Base-by-base conservation (phyloP, 2,329 filamentous ascomycete species). In the Neocatenulostroma microsporum region DNA sequence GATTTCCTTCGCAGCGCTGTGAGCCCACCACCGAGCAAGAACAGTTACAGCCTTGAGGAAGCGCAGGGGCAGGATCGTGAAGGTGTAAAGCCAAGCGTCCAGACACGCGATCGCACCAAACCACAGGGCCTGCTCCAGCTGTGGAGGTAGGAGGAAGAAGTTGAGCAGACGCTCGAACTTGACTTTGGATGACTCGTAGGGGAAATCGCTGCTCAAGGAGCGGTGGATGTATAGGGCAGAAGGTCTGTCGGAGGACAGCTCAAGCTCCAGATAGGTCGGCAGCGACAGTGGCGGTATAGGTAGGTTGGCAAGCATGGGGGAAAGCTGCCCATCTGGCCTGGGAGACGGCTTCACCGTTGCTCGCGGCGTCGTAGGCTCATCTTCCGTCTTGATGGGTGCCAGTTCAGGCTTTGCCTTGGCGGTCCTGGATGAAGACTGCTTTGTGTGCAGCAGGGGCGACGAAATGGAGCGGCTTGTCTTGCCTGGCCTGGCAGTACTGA, bases 31-130 rank as follows among this genome's bases (percentile, higher is more conserved):
- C 42, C 76, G 73, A 8, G 78, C 60, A 18, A 98, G 64, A 2
- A 96, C 78, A 14, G 76, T 77, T 0, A 89, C 53, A 1, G 91
- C 89, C 40, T 88, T 82, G 36, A 83, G 60, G 51, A 98, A 96
- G 2, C 91, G 76, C 41, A 98, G 72, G 0, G 91, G 91, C 0
- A 98, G 68, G 30, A 98, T 94, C 0, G 91, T 98, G 51, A 98
- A 93, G 1, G 86, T 93, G 63, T 95, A 91, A 1, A 98, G 74
- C 87, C 89, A 98, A 2, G 89, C 84, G 58, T 98, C 91, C 5
- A 98, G 69, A 62, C 91, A 98, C 5, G 89, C 88, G 21, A 96
- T 63, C 0, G 84, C 80, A 5, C 91, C 91, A 62, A 98, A 96
- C 41, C 80, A 78, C 5, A 98, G 72, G 0, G 88, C 82, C 30